Conservation (phyloP, 345 rosid genomes). For the Atalantia buxifolia region DNA sequence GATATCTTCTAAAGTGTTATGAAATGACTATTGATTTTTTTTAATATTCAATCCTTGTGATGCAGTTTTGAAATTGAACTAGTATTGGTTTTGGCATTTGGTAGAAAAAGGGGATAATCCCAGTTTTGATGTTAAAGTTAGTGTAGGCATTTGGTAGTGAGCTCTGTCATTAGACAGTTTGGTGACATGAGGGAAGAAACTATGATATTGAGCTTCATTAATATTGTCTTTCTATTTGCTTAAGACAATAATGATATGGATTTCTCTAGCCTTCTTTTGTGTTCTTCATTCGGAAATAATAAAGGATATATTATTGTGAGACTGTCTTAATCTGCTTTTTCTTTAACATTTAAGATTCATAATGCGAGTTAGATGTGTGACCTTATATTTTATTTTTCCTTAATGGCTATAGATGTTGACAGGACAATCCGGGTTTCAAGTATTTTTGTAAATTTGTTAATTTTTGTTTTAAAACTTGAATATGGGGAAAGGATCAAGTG, state of each 20-base stretch:
- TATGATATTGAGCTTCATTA: not conserved
- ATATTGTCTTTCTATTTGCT: not conserved
- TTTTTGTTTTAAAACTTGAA: not conserved
- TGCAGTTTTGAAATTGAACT: not conserved
- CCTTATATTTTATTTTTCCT: not conserved
- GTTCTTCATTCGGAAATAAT: not conserved
- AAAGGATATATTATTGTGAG: not conserved
- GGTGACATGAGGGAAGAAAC: not conserved
- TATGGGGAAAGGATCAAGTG: too few relatives aligned
- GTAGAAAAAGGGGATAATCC: not conserved
- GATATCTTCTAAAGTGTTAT: not conserved
- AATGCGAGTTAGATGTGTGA: not conserved
- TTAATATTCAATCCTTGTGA: not conserved
- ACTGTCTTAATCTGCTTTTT: not conserved
- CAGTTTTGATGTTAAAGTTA: not conserved
- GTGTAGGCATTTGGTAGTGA: not conserved
- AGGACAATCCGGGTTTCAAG: not conserved
- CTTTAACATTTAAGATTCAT: not conserved
- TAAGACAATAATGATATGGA: not conserved
- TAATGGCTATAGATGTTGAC: not conserved
- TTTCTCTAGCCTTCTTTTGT: not conserved
- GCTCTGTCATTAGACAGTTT: not conserved
- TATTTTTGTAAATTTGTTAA: not conserved
- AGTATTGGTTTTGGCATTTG: too few relatives aligned
- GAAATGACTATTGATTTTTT: not conserved